Evolutionary conservation across 768 basidiomycete species (phyloP).

Genomic region (Scleroderma bovista): DNA sequence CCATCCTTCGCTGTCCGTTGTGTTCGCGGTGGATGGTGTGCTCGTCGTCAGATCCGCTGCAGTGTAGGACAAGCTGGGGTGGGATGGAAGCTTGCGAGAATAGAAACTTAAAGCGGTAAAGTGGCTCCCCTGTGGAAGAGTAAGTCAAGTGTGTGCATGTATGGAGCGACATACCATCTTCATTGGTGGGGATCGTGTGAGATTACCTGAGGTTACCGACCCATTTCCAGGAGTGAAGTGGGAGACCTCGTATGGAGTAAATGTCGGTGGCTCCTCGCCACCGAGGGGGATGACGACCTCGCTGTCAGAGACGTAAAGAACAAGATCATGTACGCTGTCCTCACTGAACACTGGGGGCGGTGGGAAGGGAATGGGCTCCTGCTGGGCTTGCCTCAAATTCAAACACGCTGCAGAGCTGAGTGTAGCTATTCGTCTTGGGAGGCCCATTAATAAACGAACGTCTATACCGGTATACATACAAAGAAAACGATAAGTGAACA

Average conservation of each 20-base stretch:
- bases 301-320: constrained; percentile 19
- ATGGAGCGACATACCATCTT: constrained; percentile 42
- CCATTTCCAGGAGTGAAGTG: constrained; percentile 44
- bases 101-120: constrained; percentile 74
- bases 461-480: too few species aligned
- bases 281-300: constrained; percentile 21
- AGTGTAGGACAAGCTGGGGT: constrained; percentile 43
- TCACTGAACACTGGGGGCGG: constrained; percentile 23
- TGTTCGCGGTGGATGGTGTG: constrained; percentile 37
- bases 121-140: constrained; percentile 52
- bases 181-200: constrained; percentile 67
- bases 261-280: constrained; percentile 54
- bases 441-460: too few species aligned
- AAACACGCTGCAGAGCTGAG: too few species aligned
- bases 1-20: constrained; percentile 30
- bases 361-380: neutral
- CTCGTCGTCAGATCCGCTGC: constrained; percentile 54
- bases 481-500: too few species aligned
- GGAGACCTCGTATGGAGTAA: constrained; percentile 59
- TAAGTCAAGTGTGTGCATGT: constrained; percentile 5
- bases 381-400: too few species aligned
- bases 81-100: constrained; percentile 45
- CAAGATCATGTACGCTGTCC: constrained; percentile 14
- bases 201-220: constrained; percentile 47
- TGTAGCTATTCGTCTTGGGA: too few species aligned